Evolutionary conservation across 257 asterid species (phyloP).

Genomic region (Catharanthus roseus): DNA sequence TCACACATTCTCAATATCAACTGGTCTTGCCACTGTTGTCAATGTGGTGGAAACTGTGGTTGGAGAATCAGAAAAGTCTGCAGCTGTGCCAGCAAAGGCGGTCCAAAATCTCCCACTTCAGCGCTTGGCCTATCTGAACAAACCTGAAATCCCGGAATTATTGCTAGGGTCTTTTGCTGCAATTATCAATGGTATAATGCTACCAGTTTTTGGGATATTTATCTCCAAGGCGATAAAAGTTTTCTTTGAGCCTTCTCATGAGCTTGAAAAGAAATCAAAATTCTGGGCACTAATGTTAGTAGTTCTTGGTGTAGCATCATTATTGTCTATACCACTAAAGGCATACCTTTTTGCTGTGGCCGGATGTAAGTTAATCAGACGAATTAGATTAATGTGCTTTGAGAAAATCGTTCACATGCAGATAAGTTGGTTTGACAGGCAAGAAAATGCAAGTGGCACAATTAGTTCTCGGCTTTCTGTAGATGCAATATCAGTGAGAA

Average conservation of each 20-base stretch:
- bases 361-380: conserved; percentile 49
- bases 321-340: conserved; percentile 38
- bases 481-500: conserved; percentile 55
- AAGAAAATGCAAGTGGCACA: conserved; percentile 54
- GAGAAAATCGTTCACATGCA: conserved; percentile 62
- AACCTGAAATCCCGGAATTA: conserved; percentile 39
- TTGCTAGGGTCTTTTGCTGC: conserved; percentile 54
- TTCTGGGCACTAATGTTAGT: conserved; percentile 55
- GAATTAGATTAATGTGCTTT: conserved; percentile 55
- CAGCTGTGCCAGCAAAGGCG: background rate
- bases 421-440: conserved; percentile 52
- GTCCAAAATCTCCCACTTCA: conserved; percentile 17
- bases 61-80: background rate
- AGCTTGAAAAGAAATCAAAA: conserved; percentile 39
- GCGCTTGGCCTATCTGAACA: conserved; percentile 44
- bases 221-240: conserved; percentile 33
- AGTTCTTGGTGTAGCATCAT: conserved; percentile 35
- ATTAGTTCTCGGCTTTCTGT: conserved; percentile 49
- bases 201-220: conserved; percentile 48
- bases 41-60: background rate
- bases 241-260: conserved; percentile 43
- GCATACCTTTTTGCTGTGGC: conserved; percentile 54
- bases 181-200: conserved; percentile 34
- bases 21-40: conserved; percentile 38
- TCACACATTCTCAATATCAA: conserved; percentile 44